Conservation (phyloP, 495 filamentous ascomycete species). For the Xanthoparmelia taractica region DNA sequence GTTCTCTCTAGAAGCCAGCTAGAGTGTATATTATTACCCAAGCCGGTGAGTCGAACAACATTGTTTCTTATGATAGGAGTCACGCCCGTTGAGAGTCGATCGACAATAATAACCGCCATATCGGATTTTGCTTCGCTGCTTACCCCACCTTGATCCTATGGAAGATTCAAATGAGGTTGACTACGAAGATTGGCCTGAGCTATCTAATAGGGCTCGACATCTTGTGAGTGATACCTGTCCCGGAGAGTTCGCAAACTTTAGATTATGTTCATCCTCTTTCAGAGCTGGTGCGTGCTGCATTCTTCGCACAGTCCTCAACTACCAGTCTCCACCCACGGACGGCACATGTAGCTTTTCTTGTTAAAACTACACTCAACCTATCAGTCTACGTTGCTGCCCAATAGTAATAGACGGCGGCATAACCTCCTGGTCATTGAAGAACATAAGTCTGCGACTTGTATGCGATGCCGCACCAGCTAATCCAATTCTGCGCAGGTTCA, state of each 20-base stretch:
- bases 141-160: constrained; percentile 35
- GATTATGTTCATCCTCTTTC: neutral
- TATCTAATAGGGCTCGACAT: constrained; percentile 34
- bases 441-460: neutral
- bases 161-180: constrained; percentile 28
- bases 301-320: constrained; percentile 7
- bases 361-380: neutral
- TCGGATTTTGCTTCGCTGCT: constrained; percentile 32
- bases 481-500: neutral
- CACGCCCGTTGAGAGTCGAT: no score
- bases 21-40: constrained; percentile 25
- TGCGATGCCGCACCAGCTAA: neutral
- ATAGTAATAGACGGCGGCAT: constrained; percentile 8
- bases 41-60: constrained; percentile 9
- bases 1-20: constrained; percentile 19
- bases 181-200: constrained; percentile 32
- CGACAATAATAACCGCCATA: constrained; percentile 20
- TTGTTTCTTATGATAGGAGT: no score
- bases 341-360: constrained; percentile 5
- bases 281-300: constrained; percentile 15
- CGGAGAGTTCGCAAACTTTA: no score
- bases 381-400: neutral
- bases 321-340: constrained; percentile 9
- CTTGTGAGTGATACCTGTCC: constrained; percentile 7
- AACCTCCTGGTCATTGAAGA: constrained; percentile 9